These are phyloP conservation scores for Globisporangium acanthophoron DNA, from an alignment of 352 stramenopile species.

Conservation along the genomic window DNA sequence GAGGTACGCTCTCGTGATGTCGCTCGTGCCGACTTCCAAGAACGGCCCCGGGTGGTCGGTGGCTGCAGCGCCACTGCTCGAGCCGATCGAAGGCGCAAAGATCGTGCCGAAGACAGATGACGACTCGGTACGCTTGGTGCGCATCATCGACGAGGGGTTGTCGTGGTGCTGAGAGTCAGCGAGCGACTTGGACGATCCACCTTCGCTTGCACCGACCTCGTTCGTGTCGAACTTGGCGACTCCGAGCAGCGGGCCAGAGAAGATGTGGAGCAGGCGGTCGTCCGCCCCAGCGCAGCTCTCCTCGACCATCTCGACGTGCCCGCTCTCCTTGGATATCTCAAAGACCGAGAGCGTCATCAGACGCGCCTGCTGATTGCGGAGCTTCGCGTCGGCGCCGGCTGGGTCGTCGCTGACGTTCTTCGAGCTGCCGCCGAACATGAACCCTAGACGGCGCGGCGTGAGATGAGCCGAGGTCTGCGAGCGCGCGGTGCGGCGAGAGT, in stretches of 20 bases:
- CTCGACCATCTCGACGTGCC: constrained; percentile 44
- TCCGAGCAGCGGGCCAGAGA: constrained; percentile 61
- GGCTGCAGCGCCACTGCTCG: constrained; percentile 12
- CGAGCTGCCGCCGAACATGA: constrained; percentile 60
- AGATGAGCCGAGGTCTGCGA: constrained; percentile 28
- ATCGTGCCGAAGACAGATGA: constrained; percentile 40
- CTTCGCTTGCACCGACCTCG: constrained; percentile 9
- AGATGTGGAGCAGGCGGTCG: constrained; percentile 61
- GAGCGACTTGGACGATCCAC: constrained; percentile 18
- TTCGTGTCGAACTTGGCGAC: constrained; percentile 50
- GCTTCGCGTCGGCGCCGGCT: constrained; percentile 19
- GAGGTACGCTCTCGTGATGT: constrained; percentile 51
- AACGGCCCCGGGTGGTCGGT: constrained; percentile 9
- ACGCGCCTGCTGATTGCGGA: constrained; percentile 32
- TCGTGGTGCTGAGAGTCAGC: constrained; percentile 19
- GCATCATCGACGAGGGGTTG: constrained; percentile 27
- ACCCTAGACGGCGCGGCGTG: constrained; percentile 39
- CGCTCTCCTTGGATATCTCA: constrained; percentile 23
- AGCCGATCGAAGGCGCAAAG: constrained; percentile 21
- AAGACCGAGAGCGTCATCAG: constrained; percentile 33
- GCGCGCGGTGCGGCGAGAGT: constrained; percentile 28
- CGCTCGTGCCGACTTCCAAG: constrained; percentile 17
- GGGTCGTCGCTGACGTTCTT: constrained; percentile 28
- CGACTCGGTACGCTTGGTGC: constrained; percentile 44
- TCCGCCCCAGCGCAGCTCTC: constrained; percentile 44